phyloP scores from a whole-genome alignment of 305 asterid genomes.

The Fraxinus albicans region DNA sequence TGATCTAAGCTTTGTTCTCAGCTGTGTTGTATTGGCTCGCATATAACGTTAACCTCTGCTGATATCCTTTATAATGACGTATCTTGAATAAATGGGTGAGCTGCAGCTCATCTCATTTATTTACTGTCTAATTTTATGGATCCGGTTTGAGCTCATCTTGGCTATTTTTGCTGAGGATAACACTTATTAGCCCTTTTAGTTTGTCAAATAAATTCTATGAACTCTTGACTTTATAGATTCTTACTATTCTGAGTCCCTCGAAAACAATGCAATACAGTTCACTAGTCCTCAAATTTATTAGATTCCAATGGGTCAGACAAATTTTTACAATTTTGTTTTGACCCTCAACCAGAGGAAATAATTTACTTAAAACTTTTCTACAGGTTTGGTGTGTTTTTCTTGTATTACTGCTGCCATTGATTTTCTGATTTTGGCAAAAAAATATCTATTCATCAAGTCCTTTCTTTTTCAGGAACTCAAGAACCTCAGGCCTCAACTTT shows the following conservation, averaged over 20 bases:
- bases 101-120: background rate
- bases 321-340: background rate
- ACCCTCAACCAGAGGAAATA: background rate
- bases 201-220: background rate
- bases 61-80: background rate
- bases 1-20: background rate
- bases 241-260: background rate
- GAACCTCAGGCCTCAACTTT: slow-evolving; percentile 83
- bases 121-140: background rate
- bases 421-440: background rate
- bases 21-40: background rate
- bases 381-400: background rate
- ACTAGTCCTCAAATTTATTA: background rate
- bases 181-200: background rate
- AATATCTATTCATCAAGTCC: background rate
- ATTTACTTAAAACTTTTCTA: background rate
- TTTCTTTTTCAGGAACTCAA: slow-evolving; percentile 68
- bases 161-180: background rate
- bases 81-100: background rate
- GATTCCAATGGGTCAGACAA: background rate
- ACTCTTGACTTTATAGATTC: background rate
- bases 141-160: background rate
- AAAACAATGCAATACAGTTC: background rate
- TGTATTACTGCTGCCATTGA: background rate
- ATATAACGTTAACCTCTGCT: background rate